These are phyloP conservation scores for Aechmea fasciata DNA, from an alignment of 176 grass and related monocot species.

Conservation along the genomic window DNA sequence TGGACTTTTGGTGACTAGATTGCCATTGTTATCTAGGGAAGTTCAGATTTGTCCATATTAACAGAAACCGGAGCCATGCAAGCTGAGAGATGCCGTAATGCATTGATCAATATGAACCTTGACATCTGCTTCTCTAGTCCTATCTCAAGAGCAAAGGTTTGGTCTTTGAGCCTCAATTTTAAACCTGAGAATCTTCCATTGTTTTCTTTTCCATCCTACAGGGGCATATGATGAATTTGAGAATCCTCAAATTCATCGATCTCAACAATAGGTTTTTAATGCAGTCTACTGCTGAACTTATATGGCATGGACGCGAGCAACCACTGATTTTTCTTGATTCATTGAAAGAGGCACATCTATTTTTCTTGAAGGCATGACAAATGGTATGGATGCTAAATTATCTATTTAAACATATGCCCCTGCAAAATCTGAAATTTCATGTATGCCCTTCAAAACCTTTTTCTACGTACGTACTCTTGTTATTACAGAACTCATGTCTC, in stretches of 20 bases:
- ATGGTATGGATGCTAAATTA: slow-evolving; percentile 35
- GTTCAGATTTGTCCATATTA: slow-evolving; percentile 66
- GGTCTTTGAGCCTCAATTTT: slow-evolving; percentile 10
- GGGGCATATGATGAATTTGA: too few relatives aligned
- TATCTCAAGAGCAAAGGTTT: slow-evolving; percentile 78
- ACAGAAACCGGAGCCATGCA: slow-evolving; percentile 53
- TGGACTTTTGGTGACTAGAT: slow-evolving; percentile 5
- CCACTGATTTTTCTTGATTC: slow-evolving; percentile 74
- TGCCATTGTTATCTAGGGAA: slow-evolving; percentile 48
- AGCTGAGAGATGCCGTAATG: slow-evolving; percentile 61
- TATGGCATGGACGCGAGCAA: slow-evolving; percentile 51
- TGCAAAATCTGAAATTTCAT: too few relatives aligned
- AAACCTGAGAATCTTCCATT: background rate
- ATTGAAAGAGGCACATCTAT: slow-evolving; percentile 71
- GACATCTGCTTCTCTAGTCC: slow-evolving; percentile 73
- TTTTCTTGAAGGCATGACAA: slow-evolving; percentile 82
- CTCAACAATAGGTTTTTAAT: slow-evolving; percentile 7
- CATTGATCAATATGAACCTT: slow-evolving; percentile 52
- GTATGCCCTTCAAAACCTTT: too few relatives aligned
- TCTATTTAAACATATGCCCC: too few relatives aligned
- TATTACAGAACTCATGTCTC: too few relatives aligned
- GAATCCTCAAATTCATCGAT: background rate
- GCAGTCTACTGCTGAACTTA: slow-evolving; percentile 62
- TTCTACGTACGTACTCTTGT: too few relatives aligned
- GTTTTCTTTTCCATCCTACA: background rate